phyloP scores from a whole-genome alignment of 169 alveolate genomes.

The Plasmodium reichenowi region DNA sequence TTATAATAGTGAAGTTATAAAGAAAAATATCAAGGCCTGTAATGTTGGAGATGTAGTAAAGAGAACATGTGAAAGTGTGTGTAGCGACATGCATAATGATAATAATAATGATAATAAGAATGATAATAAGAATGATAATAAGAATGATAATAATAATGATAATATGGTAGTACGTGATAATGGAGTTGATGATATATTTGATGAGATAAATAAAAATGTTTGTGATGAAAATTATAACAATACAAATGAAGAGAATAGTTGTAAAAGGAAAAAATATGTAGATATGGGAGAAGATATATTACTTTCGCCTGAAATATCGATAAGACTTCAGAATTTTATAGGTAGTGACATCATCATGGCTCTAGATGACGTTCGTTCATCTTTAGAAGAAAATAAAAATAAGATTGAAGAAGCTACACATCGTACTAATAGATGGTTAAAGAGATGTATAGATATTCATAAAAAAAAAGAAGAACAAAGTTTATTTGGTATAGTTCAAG shows the following conservation, averaged over 20 bases:
- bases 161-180: no score
- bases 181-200: no score
- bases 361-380: conserved; percentile 97
- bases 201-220: no score
- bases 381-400: conserved; percentile 80
- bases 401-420: conserved; percentile 79
- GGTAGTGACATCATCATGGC: conserved; percentile 99
- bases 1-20: conserved; percentile 54
- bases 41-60: neutral
- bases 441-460: conserved; percentile 97
- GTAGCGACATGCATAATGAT: no score
- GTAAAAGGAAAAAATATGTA: neutral
- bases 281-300: conserved; percentile 86
- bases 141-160: no score
- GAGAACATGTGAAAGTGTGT: neutral
- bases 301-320: conserved; percentile 97
- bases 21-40: neutral
- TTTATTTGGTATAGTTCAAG: conserved; percentile 98
- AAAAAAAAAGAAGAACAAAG: conserved; percentile 92
- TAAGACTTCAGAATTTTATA: conserved; percentile 93
- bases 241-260: no score
- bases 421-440: conserved; percentile 89
- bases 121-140: no score
- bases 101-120: no score
- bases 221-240: no score